Evolutionary conservation across 257 asterid species (phyloP), one percentile per base, ranked within the genome.

Genomic region (Nyctanthes arbortristis): DNA sequence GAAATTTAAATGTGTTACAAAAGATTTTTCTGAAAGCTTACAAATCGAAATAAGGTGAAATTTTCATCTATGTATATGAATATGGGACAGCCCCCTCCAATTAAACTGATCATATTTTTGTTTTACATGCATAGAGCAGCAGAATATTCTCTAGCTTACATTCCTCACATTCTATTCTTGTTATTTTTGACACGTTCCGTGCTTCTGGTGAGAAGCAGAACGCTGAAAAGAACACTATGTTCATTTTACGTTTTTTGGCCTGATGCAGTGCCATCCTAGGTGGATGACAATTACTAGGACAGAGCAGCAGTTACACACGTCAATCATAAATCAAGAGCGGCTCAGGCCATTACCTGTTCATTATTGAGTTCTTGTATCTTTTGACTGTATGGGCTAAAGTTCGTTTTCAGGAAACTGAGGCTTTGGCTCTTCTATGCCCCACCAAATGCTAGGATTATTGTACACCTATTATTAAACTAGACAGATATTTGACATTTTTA

Each of bases 11-110:
- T 96, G 89, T 55, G 97, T 88, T 71, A 92, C 89, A 37, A 92
- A 92, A 80, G 96, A 87, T 78, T 92, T 92, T 58, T 96, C 98
- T 22, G 98, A 92, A n/a, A n/a, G n/a, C n/a, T n/a, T n/a, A n/a
- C n/a, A n/a, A n/a, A n/a, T n/a, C n/a, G n/a, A n/a, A n/a, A n/a
- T n/a, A n/a, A n/a, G n/a, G n/a, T n/a, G n/a, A n/a, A n/a, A n/a
- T n/a, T n/a, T n/a, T n/a, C n/a, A n/a, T n/a, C n/a, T n/a, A n/a
- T n/a, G n/a, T n/a, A n/a, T n/a, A n/a, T n/a, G n/a, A n/a, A n/a
- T n/a, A n/a, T n/a, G n/a, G n/a, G n/a, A n/a, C n/a, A n/a, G n/a
- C n/a, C n/a, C n/a, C n/a, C n/a, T n/a, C n/a, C n/a, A n/a, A n/a
- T n/a, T n/a, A n/a, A n/a, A n/a, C n/a, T n/a, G n/a, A n/a, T n/a